Base-by-base conservation (phyloP, 2,329 filamentous ascomycete genomes). In the Metarhizium rileyi region DNA sequence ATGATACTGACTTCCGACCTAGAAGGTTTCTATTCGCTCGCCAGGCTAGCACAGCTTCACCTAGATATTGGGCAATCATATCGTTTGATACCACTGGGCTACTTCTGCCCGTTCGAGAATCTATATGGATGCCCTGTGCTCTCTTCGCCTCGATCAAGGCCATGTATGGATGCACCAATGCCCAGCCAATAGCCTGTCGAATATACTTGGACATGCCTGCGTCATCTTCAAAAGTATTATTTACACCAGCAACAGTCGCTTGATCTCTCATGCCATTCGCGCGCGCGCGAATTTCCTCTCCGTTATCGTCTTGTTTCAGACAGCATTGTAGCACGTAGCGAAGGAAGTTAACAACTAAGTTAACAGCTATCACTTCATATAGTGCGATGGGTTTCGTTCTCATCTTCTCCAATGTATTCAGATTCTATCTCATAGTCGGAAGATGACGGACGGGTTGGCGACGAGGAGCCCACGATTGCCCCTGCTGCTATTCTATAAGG, bases 41-140 rank as follows among this genome's bases (percentile, higher is more conserved):
- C 42, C 42, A 44, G 42, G 42, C 25, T n/a, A 44, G 25, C 25
- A 44, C 42, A 28, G 42, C 42, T 44, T 44, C 42, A 18, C 42
- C 42, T 6, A 44, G 42, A 44, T 44, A 44, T 28, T 44, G 25
- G 3, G 42, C 42, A 9, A 44, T 44, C 22, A 16, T 28, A n/a
- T 28, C 23, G 25, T 44, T 44, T 23, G 42, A 44, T 44, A 44
- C 42, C n/a, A 26, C 16, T n/a, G 26, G 42, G 25, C 42, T 44
- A 28, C 42, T 28, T 44, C 25, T 26, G 28, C 26, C 42, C 10
- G 22, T 26, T 4, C 23, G 42, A 44, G 42, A 23, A n/a, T 44
- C 42, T 44, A 44, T 44, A 26, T n/a, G 10, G 16, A 44, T 44
- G 25, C 16, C 20, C 16, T 44, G 27, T 28, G 42, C 42, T 7